These are phyloP conservation scores for Vigna angularis DNA, from an alignment of 306 rosid species.

Conservation along the genomic window DNA sequence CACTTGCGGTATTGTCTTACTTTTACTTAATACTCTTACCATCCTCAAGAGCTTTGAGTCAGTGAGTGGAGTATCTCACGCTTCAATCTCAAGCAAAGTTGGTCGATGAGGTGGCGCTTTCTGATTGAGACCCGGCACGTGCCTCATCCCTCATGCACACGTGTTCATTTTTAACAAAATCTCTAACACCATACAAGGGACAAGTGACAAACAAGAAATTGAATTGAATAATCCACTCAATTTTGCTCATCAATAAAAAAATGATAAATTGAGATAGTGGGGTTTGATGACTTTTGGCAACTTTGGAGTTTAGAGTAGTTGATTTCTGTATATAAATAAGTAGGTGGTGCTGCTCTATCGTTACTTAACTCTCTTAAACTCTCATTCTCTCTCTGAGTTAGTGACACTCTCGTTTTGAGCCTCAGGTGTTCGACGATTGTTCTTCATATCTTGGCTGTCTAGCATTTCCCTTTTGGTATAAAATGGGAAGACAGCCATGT, in stretches of 20 bases:
- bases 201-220: background rate
- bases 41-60: constrained; percentile 8
- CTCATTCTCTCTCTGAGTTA: background rate
- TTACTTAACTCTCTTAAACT: constrained; percentile 12
- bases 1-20: constrained; percentile 38
- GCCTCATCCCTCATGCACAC: constrained; percentile 42
- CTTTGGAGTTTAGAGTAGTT: constrained; percentile 34
- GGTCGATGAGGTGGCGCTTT: constrained; percentile 63
- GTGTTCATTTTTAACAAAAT: constrained; percentile 28
- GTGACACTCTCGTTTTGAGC: constrained; percentile 16
- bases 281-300: constrained; percentile 17
- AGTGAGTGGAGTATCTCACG: constrained; percentile 48
- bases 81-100: constrained; percentile 65
- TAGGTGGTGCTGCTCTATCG: constrained; percentile 55
- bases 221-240: background rate
- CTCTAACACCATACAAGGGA: background rate
- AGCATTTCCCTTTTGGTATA: constrained; percentile 29
- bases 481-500: constrained; percentile 98
- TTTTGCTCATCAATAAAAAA: background rate
- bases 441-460: background rate
- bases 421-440: background rate
- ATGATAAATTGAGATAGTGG: constrained; percentile 37
- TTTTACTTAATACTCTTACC: constrained; percentile 31
- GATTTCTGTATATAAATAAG: constrained; percentile 55
- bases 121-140: constrained; percentile 62